Conservation (phyloP, 306 rosid species). For the Cicer yamashitae region DNA sequence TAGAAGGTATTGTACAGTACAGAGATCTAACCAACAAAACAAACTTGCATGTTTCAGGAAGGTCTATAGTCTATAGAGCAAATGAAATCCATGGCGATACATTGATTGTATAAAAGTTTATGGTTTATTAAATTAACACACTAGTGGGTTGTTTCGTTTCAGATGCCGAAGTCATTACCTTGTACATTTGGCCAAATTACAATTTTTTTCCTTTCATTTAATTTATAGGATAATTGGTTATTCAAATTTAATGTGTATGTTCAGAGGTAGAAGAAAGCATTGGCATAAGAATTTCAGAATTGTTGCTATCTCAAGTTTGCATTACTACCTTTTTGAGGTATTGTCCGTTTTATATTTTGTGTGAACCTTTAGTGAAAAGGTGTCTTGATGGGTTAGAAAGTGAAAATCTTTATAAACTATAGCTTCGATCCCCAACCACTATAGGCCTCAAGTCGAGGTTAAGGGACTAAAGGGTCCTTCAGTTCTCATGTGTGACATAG, state of each 20-base stretch:
- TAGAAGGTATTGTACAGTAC: constrained; percentile 38
- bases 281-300: not conserved
- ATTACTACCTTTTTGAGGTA: too few species aligned
- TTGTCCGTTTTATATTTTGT: too few species aligned
- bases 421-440: too few species aligned
- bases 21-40: constrained; percentile 40
- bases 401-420: too few species aligned
- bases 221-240: constrained; percentile 36
- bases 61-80: constrained; percentile 27
- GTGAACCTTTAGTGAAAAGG: too few species aligned
- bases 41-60: constrained; percentile 39
- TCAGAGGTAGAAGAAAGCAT: not conserved
- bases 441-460: too few species aligned
- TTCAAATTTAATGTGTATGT: constrained; percentile 4
- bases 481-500: too few species aligned
- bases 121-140: constrained; percentile 40
- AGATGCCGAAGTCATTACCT: constrained; percentile 36
- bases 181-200: constrained; percentile 44
- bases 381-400: too few species aligned
- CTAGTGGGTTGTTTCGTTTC: constrained; percentile 36
- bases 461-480: too few species aligned
- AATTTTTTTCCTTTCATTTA: constrained; percentile 19
- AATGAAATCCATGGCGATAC: constrained; percentile 29
- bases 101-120: constrained; percentile 35
- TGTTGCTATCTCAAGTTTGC: too few species aligned